Percentiles rank a stretch among this genome's conserved stretches.
These are phyloP conservation scores for Cadophora malorum DNA, from an alignment of 2,329 filamentous ascomycete species.

Conservation along the genomic window DNA sequence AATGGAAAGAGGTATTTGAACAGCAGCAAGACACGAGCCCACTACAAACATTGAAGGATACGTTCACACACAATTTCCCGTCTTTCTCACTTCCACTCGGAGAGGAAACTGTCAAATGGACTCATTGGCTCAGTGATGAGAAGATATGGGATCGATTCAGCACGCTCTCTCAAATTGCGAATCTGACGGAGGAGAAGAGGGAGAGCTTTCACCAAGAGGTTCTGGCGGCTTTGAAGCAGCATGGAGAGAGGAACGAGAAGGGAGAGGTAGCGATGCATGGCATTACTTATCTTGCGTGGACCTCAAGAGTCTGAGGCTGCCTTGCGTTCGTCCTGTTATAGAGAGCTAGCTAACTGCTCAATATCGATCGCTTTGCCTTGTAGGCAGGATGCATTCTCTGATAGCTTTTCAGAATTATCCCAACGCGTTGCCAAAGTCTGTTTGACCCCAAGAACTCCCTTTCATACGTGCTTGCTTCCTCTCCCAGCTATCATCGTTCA, in stretches of 20 bases:
- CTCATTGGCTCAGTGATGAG: conserved; percentile 62
- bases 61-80: conserved; percentile 49
- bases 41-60: conserved; percentile 56
- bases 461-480: conserved; percentile 18
- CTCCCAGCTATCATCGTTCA: conserved; percentile 17
- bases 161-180: conserved; percentile 72
- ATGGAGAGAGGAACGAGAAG: conserved; percentile 63
- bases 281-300: conserved; percentile 68
- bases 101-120: conserved; percentile 62
- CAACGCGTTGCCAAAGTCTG: conserved; percentile 24
- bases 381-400: not conserved
- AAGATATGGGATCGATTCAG: conserved; percentile 67
- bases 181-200: conserved; percentile 58
- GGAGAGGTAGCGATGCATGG: conserved; percentile 71
- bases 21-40: conserved; percentile 60
- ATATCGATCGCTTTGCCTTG: not conserved
- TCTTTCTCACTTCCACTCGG: conserved; percentile 67
- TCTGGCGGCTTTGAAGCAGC: conserved; percentile 58
- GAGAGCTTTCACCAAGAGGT: conserved; percentile 57
- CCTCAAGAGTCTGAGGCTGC: conserved; percentile 50
- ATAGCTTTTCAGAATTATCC: conserved; percentile 2
- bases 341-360: not conserved
- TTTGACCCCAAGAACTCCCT: conserved; percentile 27
- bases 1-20: conserved; percentile 71
- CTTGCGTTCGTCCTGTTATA: not conserved